phyloP scores from a whole-genome alignment of 164 flowering plant species.

The Cinnamomum micranthum region DNA sequence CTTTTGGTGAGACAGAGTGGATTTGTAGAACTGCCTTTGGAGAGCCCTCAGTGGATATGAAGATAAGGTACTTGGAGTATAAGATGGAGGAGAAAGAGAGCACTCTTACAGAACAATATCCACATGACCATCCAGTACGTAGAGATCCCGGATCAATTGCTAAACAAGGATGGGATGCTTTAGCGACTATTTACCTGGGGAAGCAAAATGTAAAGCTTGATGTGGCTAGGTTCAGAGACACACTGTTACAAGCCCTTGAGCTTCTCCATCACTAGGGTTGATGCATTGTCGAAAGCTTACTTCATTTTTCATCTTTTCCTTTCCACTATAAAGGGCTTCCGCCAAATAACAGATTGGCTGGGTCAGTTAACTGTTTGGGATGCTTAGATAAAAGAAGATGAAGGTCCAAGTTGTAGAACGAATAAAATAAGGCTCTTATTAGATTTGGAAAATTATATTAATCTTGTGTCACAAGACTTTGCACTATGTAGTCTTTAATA shows the following conservation, averaged over 20 bases:
- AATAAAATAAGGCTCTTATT: no score
- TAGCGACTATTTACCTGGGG: constrained; percentile 3
- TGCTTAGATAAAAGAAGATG: no score
- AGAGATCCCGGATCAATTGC: constrained; percentile 13
- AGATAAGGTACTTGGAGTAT: constrained; percentile 32
- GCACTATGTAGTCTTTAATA: no score
- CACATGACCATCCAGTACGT: constrained; percentile 16
- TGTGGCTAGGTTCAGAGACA: constrained; percentile 8
- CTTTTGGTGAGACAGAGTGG: constrained; percentile 26
- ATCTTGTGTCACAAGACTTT: no score
- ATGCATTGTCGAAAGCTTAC: neutral
- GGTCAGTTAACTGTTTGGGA: no score
- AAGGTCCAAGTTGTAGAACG: no score
- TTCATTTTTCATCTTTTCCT: neutral
- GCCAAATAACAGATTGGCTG: no score
- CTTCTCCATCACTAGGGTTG: constrained; percentile 3
- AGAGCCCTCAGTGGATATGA: constrained; percentile 23
- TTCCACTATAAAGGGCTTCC: neutral
- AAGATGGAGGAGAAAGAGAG: constrained; percentile 26
- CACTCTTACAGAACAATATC: constrained; percentile 18
- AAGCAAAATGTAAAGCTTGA: constrained; percentile 15
- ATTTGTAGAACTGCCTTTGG: constrained; percentile 5
- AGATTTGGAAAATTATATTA: no score
- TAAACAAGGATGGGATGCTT: constrained; percentile 2
- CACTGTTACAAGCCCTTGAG: constrained; percentile 9